Evolutionary conservation across 371 early-diverging fungal species (phyloP), one percentile per base, ranked within the genome.

Genomic region (Phascolomyces articulosus): DNA sequence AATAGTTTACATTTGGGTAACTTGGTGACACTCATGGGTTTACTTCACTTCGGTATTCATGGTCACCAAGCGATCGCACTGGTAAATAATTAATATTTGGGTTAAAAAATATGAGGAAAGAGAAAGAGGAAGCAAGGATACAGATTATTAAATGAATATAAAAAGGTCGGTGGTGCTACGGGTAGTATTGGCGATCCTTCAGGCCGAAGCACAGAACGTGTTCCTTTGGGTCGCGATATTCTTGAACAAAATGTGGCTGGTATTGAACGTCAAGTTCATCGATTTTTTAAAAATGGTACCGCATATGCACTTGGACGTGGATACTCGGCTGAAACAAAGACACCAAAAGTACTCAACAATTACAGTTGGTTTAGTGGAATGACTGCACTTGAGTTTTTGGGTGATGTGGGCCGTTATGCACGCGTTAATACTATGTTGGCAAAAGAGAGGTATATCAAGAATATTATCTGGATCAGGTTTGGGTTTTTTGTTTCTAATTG

Each of bases 131-230:
- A 11, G 34, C 34, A 34, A 9, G 34, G 11, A 34, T 34, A 34
- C 11, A 34, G 6, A 34, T 34, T 34, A 34, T 34, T 34, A 34
- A 34, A 34, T 34, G 2, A 34, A 8, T 21, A 18, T 54, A 8
- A 27, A 26, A 28, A 91, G 91, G 80, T 94, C 0, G 98, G 98
- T 18, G 96, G 96, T 10, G 98, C 98, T 8, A 98, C 98, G 0
- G 98, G 97, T 2, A 73, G 87, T 24, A 96, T 98, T 56, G 98
- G 97, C 13, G 98, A 98, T 70, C 98, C 97, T 9, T 91, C 91
- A 20, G 96, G 96, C 6, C 84, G 92, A 56, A 85, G 84, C 34
- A 89, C 91, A 0, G 98, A 97, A 58, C 89, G 97, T 7, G 72
- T 77, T 4, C 88, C 89, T 3, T 71, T 96, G 65, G 80, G 79